Evolutionary conservation across 345 rosid species (phyloP).

Genomic region (Salix viminalis): DNA sequence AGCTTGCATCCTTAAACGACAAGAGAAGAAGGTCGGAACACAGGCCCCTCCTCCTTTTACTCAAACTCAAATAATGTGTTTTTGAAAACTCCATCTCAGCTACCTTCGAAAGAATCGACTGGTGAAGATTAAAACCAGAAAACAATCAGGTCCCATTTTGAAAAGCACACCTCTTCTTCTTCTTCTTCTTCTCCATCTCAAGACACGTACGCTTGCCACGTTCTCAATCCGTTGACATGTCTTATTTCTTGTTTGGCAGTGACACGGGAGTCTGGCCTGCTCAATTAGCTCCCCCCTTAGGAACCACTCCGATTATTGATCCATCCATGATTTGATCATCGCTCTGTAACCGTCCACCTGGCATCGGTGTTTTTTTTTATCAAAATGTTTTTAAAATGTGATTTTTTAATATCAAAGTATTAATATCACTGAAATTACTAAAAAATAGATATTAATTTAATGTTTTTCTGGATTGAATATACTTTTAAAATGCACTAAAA

Average conservation of each 20-base stretch:
- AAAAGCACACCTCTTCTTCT: neutral
- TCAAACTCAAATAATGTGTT: neutral
- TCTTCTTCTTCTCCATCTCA: neutral
- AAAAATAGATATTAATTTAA: no score
- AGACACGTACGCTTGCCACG: neutral
- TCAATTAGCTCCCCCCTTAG: neutral
- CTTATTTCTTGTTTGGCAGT: neutral
- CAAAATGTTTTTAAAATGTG: no score
- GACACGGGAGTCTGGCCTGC: neutral
- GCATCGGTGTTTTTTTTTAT: neutral
- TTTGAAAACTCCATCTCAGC: slow-evolving; percentile 8
- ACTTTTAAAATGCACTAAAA: no score
- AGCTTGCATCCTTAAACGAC: neutral
- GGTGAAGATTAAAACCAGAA: neutral
- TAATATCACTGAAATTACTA: no score
- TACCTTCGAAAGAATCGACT: slow-evolving; percentile 3
- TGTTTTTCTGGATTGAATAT: no score
- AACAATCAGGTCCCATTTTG: neutral
- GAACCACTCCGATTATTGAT: neutral
- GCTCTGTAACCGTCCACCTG: neutral
- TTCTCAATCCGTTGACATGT: neutral
- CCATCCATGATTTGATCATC: neutral
- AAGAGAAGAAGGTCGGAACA: neutral
- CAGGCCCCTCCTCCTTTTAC: neutral
- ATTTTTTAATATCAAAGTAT: no score